Evolutionary conservation across 768 basidiomycete genomes (phyloP), one percentile per base, ranked within the genome.

Genomic region (Mycena metata): DNA sequence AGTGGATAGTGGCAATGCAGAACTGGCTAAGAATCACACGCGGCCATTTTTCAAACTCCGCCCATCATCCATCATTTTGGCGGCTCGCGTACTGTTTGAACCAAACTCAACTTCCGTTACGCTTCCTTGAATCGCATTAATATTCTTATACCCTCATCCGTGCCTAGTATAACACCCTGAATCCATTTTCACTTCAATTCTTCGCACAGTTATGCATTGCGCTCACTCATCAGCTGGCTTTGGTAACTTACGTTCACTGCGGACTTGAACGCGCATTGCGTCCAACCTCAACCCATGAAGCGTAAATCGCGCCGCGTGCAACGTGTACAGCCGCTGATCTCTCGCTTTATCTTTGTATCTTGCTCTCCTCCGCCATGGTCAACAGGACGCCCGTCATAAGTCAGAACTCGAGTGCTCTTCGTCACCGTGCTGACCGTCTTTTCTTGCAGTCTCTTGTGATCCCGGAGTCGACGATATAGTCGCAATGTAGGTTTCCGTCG

Each of bases 401-500:
- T 92, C 72, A 80, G 89, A 75, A 9, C 35, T 35, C 5, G 21
- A 35, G 23, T 30, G 24, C 47, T 23, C 51, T 24, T 23, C 52
- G 26, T n/a, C 46, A 11, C 23, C 39, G 56, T 50, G 30, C 58
- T 67, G 15, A 69, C 15, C 5, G 49, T n/a, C 21, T 12, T 5
- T 49, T n/a, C 33, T 47, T 49, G 17, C 73, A 94, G 92, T 94
- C 74, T 94, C 95, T 72, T 93, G 93, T 30, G 94, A 96, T 75
- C 93, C 94, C 9, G 95, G 95, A 39, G 90, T 95, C 5, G 95
- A 96, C 74, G 95, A 96, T 76, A 82, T 85, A 26, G 72, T 95
- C 58, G 94, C 94, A 33, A 88, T 96, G 93, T 91, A 65, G 66
- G 89, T 77, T 33, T 39, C 43, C 19, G 36, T 23, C 43, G 41